Conservation (phyloP, 1,284 basidiomycete species). For the Takashimella tepidaria region DNA sequence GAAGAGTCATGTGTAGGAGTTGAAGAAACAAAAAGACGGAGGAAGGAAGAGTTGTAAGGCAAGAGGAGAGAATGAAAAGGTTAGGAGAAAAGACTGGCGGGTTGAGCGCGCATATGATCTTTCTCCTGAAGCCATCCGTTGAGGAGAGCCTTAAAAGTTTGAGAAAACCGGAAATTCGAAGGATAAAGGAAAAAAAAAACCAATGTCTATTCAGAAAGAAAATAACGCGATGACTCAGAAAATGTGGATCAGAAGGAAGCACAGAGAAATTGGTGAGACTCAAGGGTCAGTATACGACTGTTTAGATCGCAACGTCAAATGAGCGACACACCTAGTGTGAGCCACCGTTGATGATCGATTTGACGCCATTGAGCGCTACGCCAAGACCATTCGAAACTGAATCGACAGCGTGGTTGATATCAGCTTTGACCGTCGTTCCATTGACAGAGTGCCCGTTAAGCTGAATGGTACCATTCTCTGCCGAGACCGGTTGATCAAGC, state of each 20-base stretch:
- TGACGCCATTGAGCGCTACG: background rate
- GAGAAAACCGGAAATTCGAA: background rate
- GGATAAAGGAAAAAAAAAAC: no score
- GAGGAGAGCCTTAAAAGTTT: background rate
- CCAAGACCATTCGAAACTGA: background rate
- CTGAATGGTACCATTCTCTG: background rate
- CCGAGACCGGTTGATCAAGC: slow-evolving; percentile 25
- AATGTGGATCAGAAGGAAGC: no score
- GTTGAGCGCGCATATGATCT: background rate
- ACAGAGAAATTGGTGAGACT: no score
- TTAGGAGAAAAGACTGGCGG: background rate
- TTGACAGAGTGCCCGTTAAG: no score
- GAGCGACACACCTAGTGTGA: background rate
- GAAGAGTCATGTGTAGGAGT: background rate
- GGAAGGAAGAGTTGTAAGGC: background rate
- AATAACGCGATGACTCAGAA: no score
- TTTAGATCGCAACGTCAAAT: no score
- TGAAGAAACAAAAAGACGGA: background rate
- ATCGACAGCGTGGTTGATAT: no score
- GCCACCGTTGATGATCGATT: background rate
- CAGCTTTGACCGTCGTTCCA: no score
- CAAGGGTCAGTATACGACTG: no score
- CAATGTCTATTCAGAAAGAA: no score
- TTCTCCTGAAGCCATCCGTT: background rate
- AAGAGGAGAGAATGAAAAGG: background rate